Evolutionary conservation across 805 yeast genomes (phyloP).

Genomic region (Hanseniaspora nectarophila): DNA sequence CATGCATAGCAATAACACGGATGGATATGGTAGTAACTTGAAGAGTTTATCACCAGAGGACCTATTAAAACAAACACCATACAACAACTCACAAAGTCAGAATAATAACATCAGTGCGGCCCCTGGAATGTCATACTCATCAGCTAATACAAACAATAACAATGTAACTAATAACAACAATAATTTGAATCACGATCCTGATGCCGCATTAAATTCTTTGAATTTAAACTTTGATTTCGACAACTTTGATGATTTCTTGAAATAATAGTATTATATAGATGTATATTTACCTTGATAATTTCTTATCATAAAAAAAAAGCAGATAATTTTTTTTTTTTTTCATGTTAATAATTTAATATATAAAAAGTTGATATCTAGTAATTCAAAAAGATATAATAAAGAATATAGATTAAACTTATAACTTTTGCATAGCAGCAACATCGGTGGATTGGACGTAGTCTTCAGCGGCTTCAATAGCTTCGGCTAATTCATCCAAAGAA

Average conservation of each 20-base stretch:
- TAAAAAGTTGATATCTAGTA: neutral
- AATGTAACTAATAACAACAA: neutral
- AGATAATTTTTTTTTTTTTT: neutral
- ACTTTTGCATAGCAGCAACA: conserved; percentile 95
- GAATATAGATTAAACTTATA: conserved; percentile 39
- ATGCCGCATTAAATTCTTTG: neutral
- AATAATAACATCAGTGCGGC: neutral
- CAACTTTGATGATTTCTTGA: conserved; percentile 13
- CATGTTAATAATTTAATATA: neutral
- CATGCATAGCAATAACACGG: conserved; percentile 1
- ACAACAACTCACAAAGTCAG: neutral
- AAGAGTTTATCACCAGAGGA: conserved; percentile 13
- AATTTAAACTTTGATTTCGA: conserved; percentile 14
- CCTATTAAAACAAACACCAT: conserved; percentile 8
- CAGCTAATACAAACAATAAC: neutral
- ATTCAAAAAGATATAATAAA: too few relatives aligned
- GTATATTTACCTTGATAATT: neutral
- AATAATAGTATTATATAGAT: neutral
- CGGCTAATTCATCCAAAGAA: conserved; percentile 80
- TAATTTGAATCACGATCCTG: neutral
- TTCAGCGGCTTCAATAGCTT: conserved; percentile 71
- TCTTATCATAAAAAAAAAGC: too few relatives aligned
- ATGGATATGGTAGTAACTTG: neutral
- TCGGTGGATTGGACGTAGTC: conserved; percentile 99
- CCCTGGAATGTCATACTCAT: neutral